These are phyloP conservation scores for Fusarium lateritium DNA, from an alignment of 2,329 filamentous ascomycete genomes.

Conservation along the genomic window DNA sequence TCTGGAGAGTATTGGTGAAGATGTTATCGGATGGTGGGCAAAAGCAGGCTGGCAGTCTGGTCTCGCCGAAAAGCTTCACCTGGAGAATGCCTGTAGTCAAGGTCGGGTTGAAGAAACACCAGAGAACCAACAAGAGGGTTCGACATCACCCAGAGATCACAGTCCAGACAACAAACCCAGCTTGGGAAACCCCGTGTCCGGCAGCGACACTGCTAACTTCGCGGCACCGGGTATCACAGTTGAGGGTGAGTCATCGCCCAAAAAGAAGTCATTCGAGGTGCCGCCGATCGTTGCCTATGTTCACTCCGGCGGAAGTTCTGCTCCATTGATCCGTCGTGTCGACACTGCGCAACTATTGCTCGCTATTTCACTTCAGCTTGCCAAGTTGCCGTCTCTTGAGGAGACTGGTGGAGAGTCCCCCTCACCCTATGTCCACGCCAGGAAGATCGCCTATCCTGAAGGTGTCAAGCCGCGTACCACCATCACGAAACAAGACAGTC, in stretches of 20 bases:
- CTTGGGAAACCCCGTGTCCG: conserved; percentile 7
- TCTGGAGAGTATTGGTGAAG: conserved; percentile 90
- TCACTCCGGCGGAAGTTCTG: conserved; percentile 70
- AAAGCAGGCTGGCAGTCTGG: conserved; percentile 93
- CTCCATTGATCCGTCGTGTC: conserved; percentile 85
- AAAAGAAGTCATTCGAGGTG: conserved; percentile 56
- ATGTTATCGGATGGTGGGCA: conserved; percentile 95
- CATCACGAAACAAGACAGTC: conserved; percentile 84
- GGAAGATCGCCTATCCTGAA: conserved; percentile 87
- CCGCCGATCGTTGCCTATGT: conserved; percentile 88
- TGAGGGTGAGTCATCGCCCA: conserved; percentile 15
- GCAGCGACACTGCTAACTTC: not conserved
- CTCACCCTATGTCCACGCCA: conserved; percentile 82
- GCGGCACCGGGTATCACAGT: conserved; percentile 18
- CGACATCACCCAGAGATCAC: conserved; percentile 46
- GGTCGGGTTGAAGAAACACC: conserved; percentile 58
- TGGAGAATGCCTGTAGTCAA: conserved; percentile 72
- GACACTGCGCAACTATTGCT: conserved; percentile 89
- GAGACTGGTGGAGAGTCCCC: conserved; percentile 70
- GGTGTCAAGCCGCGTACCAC: conserved; percentile 85
- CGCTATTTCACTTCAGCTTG: conserved; percentile 85
- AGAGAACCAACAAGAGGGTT: conserved; percentile 51
- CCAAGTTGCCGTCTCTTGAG: conserved; percentile 82
- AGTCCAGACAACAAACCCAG: conserved; percentile 38
- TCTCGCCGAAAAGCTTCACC: conserved; percentile 81